Evolutionary conservation across 164 flowering plant genomes (phyloP).

Genomic region (Cinnamomum chago): DNA sequence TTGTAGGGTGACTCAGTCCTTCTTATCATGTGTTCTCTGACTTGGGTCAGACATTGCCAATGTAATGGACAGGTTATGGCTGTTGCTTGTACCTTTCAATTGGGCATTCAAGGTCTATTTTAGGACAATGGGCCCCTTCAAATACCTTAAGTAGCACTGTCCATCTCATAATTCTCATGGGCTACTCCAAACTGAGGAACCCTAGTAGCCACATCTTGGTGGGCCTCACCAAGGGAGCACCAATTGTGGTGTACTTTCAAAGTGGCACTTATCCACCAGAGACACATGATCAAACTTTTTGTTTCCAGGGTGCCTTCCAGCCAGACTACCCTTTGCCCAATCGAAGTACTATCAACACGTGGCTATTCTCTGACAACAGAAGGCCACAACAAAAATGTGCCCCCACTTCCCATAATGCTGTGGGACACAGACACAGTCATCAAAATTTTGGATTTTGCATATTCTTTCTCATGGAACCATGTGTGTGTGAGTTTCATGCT

Average conservation of each 20-base stretch:
- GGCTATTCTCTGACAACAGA: slow-evolving; percentile 21
- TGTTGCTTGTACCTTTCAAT: background rate
- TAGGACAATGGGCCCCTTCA: background rate
- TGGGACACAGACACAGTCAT: background rate
- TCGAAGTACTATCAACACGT: slow-evolving; percentile 14
- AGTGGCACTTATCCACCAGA: slow-evolving; percentile 2
- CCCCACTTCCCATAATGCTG: background rate
- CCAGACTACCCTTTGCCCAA: slow-evolving; percentile 16
- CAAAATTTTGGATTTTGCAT: background rate
- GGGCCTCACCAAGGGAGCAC: slow-evolving; percentile 4
- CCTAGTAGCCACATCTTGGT: slow-evolving; percentile 1
- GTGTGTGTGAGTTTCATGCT: background rate
- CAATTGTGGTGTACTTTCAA: slow-evolving; percentile 19
- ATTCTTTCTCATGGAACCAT: background rate
- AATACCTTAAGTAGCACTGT: background rate
- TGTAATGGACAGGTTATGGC: background rate
- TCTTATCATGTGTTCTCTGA: too few relatives aligned
- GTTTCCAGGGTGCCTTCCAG: slow-evolving; percentile 21
- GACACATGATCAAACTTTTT: slow-evolving; percentile 1
- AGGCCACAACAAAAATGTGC: background rate
- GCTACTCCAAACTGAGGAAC: slow-evolving; percentile 6
- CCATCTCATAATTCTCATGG: slow-evolving; percentile 2
- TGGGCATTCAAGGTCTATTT: background rate
- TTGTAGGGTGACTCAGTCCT: too few relatives aligned
- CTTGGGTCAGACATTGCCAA: too few relatives aligned